Conservation (phyloP, 768 basidiomycete genomes). For the Hygrophorus pudorinus region DNA sequence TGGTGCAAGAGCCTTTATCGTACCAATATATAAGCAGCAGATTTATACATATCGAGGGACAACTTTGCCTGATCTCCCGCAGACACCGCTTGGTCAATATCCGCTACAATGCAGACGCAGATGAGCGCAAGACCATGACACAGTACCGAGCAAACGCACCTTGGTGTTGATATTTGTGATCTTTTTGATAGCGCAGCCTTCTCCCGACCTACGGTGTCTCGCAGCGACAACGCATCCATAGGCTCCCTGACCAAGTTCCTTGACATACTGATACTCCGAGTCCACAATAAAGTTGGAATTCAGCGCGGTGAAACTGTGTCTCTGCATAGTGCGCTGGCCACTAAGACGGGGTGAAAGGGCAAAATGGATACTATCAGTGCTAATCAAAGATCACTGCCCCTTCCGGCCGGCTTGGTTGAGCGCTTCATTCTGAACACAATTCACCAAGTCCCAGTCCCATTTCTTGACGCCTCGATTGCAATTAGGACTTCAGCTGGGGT, state of each 20-base stretch:
- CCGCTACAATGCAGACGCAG: constrained; percentile 36
- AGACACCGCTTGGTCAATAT: constrained; percentile 96
- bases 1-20: constrained; percentile 75
- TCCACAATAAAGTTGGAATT: constrained; percentile 86
- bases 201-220: constrained; percentile 70
- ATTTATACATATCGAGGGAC: constrained; percentile 8
- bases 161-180: constrained; percentile 91
- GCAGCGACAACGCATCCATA: constrained; percentile 91
- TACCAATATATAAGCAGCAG: neutral
- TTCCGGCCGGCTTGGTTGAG: neutral
- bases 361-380: constrained; percentile 4
- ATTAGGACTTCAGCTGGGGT: neutral
- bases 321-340: constrained; percentile 38
- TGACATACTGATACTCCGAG: constrained; percentile 85
- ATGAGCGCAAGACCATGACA: constrained; percentile 2
- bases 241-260: constrained; percentile 94
- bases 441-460: too few relatives aligned
- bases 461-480: too few relatives aligned
- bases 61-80: constrained; percentile 78
- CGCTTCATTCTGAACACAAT: too few relatives aligned
- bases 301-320: constrained; percentile 73
- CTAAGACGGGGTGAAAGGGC: too few relatives aligned
- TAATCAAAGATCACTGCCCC: neutral
- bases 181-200: constrained; percentile 93
- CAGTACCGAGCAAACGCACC: constrained; percentile 28